phyloP scores from a whole-genome alignment of 2,329 filamentous ascomycete genomes.

The Arachnomyces sp. region DNA sequence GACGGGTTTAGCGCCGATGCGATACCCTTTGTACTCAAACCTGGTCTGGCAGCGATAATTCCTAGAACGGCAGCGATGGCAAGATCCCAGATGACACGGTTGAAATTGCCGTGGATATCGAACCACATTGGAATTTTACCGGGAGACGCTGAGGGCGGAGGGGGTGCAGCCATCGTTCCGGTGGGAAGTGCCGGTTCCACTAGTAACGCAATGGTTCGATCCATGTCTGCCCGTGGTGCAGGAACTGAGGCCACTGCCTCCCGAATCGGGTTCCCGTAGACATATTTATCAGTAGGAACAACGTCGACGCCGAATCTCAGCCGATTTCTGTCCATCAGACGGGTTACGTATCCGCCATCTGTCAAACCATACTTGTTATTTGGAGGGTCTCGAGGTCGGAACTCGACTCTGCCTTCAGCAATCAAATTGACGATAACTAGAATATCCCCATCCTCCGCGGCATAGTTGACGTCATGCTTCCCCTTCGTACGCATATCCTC shows the following conservation, averaged over 20 bases:
- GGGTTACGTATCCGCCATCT: constrained; percentile 39
- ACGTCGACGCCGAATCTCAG: constrained; percentile 37
- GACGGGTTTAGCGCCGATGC: constrained; percentile 29
- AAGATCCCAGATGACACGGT: constrained; percentile 33
- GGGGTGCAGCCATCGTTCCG: not conserved
- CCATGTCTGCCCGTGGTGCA: constrained; percentile 21
- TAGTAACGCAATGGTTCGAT: constrained; percentile 1
- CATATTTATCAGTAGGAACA: constrained; percentile 27
- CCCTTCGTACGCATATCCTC: constrained; percentile 24
- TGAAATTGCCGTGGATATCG: constrained; percentile 37
- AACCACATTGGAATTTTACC: constrained; percentile 39
- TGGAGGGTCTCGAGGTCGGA: constrained; percentile 33
- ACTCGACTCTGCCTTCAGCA: constrained; percentile 25
- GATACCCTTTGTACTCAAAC: constrained; percentile 28
- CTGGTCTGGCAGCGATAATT: constrained; percentile 34
- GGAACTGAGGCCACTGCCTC: constrained; percentile 13
- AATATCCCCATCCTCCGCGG: constrained; percentile 36
- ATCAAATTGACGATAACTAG: constrained; percentile 37
- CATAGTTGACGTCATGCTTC: constrained; percentile 25
- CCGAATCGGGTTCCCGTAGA: constrained; percentile 31
- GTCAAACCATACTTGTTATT: constrained; percentile 39
- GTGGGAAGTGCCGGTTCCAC: not conserved
- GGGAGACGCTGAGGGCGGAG: constrained; percentile 2
- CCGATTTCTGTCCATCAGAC: constrained; percentile 36
- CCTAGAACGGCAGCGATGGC: constrained; percentile 34